Evolutionary conservation across 306 rosid species (phyloP), one percentile per base, ranked within the genome.

Genomic region (Luffa acutangula): DNA sequence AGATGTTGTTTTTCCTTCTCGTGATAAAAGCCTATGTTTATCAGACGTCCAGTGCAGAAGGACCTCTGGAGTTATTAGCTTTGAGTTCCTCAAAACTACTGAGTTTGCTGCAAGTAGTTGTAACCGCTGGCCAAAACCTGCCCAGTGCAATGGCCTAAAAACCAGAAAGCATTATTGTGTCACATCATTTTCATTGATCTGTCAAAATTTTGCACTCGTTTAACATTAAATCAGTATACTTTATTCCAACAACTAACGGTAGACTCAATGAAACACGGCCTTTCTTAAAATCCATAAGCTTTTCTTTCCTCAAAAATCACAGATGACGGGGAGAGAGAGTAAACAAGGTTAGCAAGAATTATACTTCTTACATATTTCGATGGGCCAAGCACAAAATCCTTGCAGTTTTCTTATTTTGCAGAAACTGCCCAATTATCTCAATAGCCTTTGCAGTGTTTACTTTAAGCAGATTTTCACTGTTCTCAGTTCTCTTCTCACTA

Each of bases 101-200:
- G 97, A 92, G 75, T 91, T 93, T 79, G 88, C 86, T 20, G 77
- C 89, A 51, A 91, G 91, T 78, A 90, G 81, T 82, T 83, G 90
- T 82, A 93, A 70, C 80, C 87, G 89, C 86, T 85, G 84, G 71
- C 80, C 71, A 84, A 92, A 95, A 81, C 84, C 45, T 79, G 83
- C 86, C 98, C 98, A 95, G 52, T 89, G 87, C 18, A 86, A 84
- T 75, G 92, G 88, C 97, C 98, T 95, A 81, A 82, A 88, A 74
- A 72, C 58, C 85, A 56, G 31, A 77, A n/a, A 80, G n/a, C 20
- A 84, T 12, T 37, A 41, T 39, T 4, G 60, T 31, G 70, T 71
- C 34, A 80, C 52, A 52, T 59, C 56, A 14, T 73, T 65, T 65
- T 84, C 74, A 76, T 64, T 69, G 52, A 63, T 80, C 9, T 14